Evolutionary conservation across 1,284 basidiomycete species (phyloP), one percentile per base, ranked within the genome.

Genomic region (Wolfiporia cocos): DNA sequence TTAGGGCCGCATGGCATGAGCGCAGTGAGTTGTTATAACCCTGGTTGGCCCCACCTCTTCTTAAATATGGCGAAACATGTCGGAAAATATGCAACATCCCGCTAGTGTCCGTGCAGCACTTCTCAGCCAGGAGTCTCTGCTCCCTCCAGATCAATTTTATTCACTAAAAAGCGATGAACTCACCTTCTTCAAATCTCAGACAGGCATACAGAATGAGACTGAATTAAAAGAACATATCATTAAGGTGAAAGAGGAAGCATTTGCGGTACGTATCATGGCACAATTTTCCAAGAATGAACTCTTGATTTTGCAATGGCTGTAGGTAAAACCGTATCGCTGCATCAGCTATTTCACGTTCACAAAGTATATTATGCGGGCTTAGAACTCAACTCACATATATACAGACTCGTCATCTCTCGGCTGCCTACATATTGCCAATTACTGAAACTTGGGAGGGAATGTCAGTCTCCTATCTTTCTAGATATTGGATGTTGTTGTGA

Each of bases 401-500:
- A n/a, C 30, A 66, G 52, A 64, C 31, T 53, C 35, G 50, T 44
- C 20, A 38, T 72, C 23, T 57, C 65, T 2, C 62, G 55, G 4
- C 52, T 67, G 6, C 68, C 69, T 4, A 65, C 54, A 0, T 78
- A 78, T 53, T 41, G 55, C 3, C 55, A 62, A 12, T 64, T 67
- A 6, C 52, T 76, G 2, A 51, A 65, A 34, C 57, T 76, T 1
- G 57, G 60, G 0, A 53, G 56, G n/a, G 58, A 64, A 4, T 64
- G 62, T 12, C 42, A 58, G 14, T 58, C 62, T 31, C 69, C 73
- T 2, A 64, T 79, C 31, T 55, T 76, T 5, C 56, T 78, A 1
- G 67, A 69, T 32, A 49, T 68, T 15, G 66, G 61, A 2, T 75
- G 73, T 46, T 73, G 71, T 49, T 72, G 74, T 76, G 43, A 53